Conservation (phyloP, 805 yeast genomes). For the Suhomyces xylopsoci region DNA sequence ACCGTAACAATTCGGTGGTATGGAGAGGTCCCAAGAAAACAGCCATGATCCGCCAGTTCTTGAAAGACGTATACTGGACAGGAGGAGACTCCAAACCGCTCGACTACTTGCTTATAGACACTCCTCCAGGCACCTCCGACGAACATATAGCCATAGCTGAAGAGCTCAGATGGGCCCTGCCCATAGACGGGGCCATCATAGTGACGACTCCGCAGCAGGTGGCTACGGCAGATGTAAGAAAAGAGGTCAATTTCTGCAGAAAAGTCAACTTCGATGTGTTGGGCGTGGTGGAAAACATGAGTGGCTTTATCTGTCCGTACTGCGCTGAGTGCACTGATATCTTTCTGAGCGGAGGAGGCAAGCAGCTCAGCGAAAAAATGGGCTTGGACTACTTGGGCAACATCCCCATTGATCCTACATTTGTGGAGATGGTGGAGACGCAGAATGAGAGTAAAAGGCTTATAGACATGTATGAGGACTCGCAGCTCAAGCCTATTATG, state of each 20-base stretch:
- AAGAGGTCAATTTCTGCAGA: constrained; percentile 87
- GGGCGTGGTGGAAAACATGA: constrained; percentile 94
- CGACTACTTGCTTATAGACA: constrained; percentile 81
- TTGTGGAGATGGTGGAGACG: constrained; percentile 82
- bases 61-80: constrained; percentile 83
- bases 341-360: constrained; percentile 92
- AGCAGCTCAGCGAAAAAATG: constrained; percentile 58
- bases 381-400: constrained; percentile 73
- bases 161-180: constrained; percentile 65
- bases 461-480: constrained; percentile 32
- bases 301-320: constrained; percentile 92
- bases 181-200: constrained; percentile 83
- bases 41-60: constrained; percentile 93
- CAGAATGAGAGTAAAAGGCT: constrained; percentile 36
- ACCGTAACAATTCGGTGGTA: constrained; percentile 86
- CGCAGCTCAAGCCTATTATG: constrained; percentile 39
- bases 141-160: constrained; percentile 98
- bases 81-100: constrained; percentile 51
- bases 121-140: constrained; percentile 99
- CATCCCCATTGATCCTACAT: constrained; percentile 90
- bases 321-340: constrained; percentile 91
- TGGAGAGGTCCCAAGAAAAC: constrained; percentile 99
- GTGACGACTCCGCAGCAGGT: constrained; percentile 97
- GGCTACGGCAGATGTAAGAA: constrained; percentile 89
- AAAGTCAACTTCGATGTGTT: constrained; percentile 77